A percentile compares a stretch with the other conserved stretches of the same genome.
phyloP scores from a whole-genome alignment of 176 grass and related monocot species.

The maize (Zea mays) region Zm-B73-REFERENCE-NAM-5.0 NC_050096.1:274477001-274477500 shows the following conservation, averaged over 20 bases:
- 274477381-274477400: conserved; percentile 45
- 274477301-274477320: background rate
- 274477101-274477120: background rate
- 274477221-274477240: background rate
- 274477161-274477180: background rate
- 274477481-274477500: conserved; percentile 59
- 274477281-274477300: background rate
- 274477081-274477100: background rate
- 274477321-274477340: background rate
- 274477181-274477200: conserved; percentile 5
- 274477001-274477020: background rate
- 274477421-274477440: conserved; percentile 95
- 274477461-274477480: conserved; percentile 78
- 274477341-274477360: background rate
- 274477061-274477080: background rate
- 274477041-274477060: background rate
- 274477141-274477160: conserved; percentile 1
- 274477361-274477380: conserved; percentile 33
- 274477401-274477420: conserved; percentile 93
- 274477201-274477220: background rate
- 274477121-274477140: background rate
- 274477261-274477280: background rate
- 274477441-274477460: conserved; percentile 96
- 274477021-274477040: background rate
- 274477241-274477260: background rate